Percentiles rank a stretch among this genome's conserved stretches.
Evolutionary conservation across 768 basidiomycete genomes (phyloP).

Genomic region (Chalciporus pseudorubinellus): DNA sequence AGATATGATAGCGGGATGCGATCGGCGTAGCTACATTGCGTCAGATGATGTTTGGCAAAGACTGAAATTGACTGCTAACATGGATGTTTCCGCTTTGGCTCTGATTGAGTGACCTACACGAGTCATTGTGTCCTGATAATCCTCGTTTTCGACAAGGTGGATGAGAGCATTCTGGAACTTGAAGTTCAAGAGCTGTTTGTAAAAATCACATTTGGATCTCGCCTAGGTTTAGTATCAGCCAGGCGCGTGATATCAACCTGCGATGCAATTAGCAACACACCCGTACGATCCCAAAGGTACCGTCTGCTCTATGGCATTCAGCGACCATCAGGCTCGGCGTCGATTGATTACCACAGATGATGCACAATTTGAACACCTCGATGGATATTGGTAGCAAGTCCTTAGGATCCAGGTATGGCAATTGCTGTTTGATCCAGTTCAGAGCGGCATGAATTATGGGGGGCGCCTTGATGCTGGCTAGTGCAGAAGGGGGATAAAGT

Average conservation of each 20-base stretch:
- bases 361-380: slow-evolving; percentile 71
- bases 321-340: slow-evolving; percentile 80
- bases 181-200: slow-evolving; percentile 76
- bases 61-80: slow-evolving; percentile 9
- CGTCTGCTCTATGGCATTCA: slow-evolving; percentile 75
- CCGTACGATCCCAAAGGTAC: slow-evolving; percentile 75
- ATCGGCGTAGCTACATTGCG: slow-evolving; percentile 21
- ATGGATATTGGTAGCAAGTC: slow-evolving; percentile 87
- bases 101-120: slow-evolving; percentile 63
- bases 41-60: slow-evolving; percentile 8
- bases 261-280: slow-evolving; percentile 41
- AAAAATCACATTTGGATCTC: slow-evolving; percentile 74
- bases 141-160: slow-evolving; percentile 70
- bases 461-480: slow-evolving; percentile 28
- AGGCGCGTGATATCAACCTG: background rate
- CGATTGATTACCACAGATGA: slow-evolving; percentile 82
- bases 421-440: slow-evolving; percentile 54
- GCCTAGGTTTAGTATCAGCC: slow-evolving; percentile 46
- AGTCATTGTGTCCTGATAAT: slow-evolving; percentile 66
- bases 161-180: slow-evolving; percentile 65
- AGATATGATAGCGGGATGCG: slow-evolving; percentile 33
- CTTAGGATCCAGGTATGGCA: slow-evolving; percentile 73
- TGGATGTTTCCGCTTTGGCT: slow-evolving; percentile 50
- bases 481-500: slow-evolving; percentile 24
- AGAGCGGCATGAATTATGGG: slow-evolving; percentile 41